Evolutionary conservation across 768 basidiomycete genomes (phyloP).

Genomic region (Lepiota venenata): DNA sequence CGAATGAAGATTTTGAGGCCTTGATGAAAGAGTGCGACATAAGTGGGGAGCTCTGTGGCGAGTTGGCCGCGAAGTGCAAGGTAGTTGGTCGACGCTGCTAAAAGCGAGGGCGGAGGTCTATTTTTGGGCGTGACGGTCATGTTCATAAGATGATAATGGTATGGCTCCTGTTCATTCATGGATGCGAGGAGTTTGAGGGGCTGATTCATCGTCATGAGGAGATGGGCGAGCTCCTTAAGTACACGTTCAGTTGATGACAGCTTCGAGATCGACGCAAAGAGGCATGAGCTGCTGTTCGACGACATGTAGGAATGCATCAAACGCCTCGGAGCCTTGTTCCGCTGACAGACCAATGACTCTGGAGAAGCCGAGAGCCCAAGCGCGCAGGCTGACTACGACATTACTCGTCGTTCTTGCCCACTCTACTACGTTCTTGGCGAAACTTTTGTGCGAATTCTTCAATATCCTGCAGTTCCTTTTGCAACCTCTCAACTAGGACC

Average conservation of each 20-base stretch:
- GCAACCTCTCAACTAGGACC: slow-evolving; percentile 49
- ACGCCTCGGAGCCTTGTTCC: slow-evolving; percentile 53
- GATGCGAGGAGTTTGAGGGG: slow-evolving; percentile 66
- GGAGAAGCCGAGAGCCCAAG: slow-evolving; percentile 67
- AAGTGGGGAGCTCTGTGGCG: slow-evolving; percentile 64
- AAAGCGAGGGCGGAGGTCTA: slow-evolving; percentile 61
- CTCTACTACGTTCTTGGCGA: slow-evolving; percentile 58
- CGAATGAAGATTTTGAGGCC: slow-evolving; percentile 53
- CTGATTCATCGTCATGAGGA: slow-evolving; percentile 56
- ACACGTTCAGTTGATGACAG: slow-evolving; percentile 49
- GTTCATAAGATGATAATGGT: slow-evolving; percentile 67
- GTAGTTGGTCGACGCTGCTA: slow-evolving; percentile 75
- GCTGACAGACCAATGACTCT: slow-evolving; percentile 59
- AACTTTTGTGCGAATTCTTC: slow-evolving; percentile 57
- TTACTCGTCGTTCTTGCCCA: slow-evolving; percentile 57
- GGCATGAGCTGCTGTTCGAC: slow-evolving; percentile 51
- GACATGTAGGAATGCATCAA: slow-evolving; percentile 65
- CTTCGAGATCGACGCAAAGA: slow-evolving; percentile 50
- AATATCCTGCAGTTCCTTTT: slow-evolving; percentile 52
- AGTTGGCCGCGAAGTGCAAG: slow-evolving; percentile 74
- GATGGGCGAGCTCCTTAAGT: slow-evolving; percentile 52
- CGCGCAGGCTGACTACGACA: slow-evolving; percentile 45
- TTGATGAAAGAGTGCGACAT: slow-evolving; percentile 54
- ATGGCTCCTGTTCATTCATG: slow-evolving; percentile 71
- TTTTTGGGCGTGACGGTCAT: slow-evolving; percentile 60